These are phyloP conservation scores for Endocarpon pusillum DNA, from an alignment of 495 filamentous ascomycete species.

Conservation along the genomic window DNA sequence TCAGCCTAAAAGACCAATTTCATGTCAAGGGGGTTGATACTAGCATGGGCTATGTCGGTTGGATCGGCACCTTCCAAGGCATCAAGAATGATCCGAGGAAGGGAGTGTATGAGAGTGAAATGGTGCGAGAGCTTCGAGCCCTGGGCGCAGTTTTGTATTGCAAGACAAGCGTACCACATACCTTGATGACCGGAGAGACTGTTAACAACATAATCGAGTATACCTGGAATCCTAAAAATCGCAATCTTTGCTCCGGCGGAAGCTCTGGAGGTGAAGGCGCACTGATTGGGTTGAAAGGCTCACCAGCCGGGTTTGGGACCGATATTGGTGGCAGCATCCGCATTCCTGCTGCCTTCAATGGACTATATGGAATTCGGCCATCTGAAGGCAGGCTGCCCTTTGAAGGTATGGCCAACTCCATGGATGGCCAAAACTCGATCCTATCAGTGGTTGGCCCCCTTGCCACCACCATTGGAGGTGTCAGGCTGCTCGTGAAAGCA, in stretches of 20 bases:
- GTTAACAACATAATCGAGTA: constrained; percentile 37
- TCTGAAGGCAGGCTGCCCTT: constrained; percentile 27
- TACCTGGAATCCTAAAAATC: constrained; percentile 37
- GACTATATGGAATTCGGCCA: constrained; percentile 37
- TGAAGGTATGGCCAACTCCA: constrained; percentile 32
- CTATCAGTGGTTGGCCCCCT: constrained; percentile 43
- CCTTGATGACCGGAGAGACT: constrained; percentile 44
- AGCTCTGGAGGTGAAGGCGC: constrained; percentile 50
- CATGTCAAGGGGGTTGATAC: constrained; percentile 48
- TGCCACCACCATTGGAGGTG: constrained; percentile 27
- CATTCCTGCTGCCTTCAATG: constrained; percentile 48
- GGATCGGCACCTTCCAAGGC: constrained; percentile 36
- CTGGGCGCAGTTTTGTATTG: constrained; percentile 46
- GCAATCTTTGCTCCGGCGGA: constrained; percentile 30
- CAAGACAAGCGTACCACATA: constrained; percentile 46
- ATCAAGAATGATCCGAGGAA: constrained; percentile 22
- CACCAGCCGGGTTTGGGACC: constrained; percentile 41
- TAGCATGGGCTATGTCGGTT: constrained; percentile 42
- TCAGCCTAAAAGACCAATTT: constrained; percentile 57
- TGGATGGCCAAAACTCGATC: constrained; percentile 42
- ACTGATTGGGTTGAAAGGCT: constrained; percentile 36
- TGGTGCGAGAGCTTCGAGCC: constrained; percentile 33
- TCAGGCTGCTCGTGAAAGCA: constrained; percentile 36
- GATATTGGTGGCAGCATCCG: constrained; percentile 60
- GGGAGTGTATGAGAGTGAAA: constrained; percentile 27